Evolutionary conservation across 1,139 yeast genomes (phyloP), one percentile per base, ranked within the genome.

Genomic region (Yamadazyma epiphylla): DNA sequence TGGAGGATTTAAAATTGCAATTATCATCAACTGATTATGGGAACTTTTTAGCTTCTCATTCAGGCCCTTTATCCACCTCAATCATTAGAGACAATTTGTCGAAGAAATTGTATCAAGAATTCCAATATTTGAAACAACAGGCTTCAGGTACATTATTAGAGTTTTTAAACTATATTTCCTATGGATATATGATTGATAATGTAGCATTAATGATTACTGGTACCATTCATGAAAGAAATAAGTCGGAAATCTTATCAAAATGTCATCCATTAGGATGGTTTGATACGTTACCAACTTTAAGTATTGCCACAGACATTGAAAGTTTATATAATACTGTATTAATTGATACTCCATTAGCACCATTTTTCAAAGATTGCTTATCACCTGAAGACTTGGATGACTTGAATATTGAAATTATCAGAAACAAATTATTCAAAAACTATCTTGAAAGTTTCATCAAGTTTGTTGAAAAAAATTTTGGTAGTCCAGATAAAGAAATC

Each of bases 231-330:
- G 95, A 89, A 51, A 77, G 97, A 51, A 96, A 94, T 57, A 77
- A 85, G 53, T 64, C 78, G 28, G 98, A 91, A 50, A 81, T 91
- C 36, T 71, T 91, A 49, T 77, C 78, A 37, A 80, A 96, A 53
- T 87, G 96, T 55, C 95, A 91, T 54, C 98, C 98, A 1, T 69
- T 94, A 44, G 99, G 99, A 25, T 88, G 96, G 96, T 94, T 94
- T 54, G 98, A 91, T 49, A 91, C 97, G 4, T 74, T 94, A 45
- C 98, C 98, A 17, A 91, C 98, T 0, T 70, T 94, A 39, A 78
- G 94, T 7, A 94, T 89, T 32, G 96, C 97, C 26, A 87, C 96
- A 3, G 97, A 89, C 57, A 78, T 91, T 37, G 96, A 88, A 49
- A 80, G 94, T 23, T 72, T 94, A 48, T 91, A 91, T 62, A 84